These are phyloP conservation scores for Lentinus tigrinus DNA, from an alignment of 768 basidiomycete species.

Conservation along the genomic window DNA sequence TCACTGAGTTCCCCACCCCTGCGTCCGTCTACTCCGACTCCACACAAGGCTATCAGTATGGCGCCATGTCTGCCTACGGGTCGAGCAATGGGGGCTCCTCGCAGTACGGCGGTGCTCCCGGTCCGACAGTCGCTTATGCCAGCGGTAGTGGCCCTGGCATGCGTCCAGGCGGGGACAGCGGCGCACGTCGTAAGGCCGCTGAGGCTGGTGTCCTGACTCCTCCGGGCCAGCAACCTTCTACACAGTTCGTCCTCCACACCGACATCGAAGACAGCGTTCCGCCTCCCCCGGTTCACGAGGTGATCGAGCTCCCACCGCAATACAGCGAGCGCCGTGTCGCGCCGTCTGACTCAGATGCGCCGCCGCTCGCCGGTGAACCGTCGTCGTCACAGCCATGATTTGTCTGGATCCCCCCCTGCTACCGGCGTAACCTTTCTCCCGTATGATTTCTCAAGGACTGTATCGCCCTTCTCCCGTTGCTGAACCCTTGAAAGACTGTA, in stretches of 20 bases:
- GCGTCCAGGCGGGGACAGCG: slow-evolving; percentile 43
- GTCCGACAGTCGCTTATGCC: neutral
- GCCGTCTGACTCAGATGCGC: neutral
- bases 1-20: too few relatives aligned
- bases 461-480: too few relatives aligned
- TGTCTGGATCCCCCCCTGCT: too few relatives aligned
- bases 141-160: neutral
- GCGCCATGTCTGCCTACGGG: too few relatives aligned
- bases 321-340: slow-evolving; percentile 51
- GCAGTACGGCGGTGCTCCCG: slow-evolving; percentile 1
- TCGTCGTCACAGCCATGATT: too few relatives aligned
- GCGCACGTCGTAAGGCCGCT: slow-evolving; percentile 52
- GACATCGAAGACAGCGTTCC: slow-evolving; percentile 56
- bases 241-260: slow-evolving; percentile 68
- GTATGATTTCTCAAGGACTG: too few relatives aligned
- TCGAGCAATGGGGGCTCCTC: neutral
- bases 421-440: too few relatives aligned
- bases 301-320: slow-evolving; percentile 72
- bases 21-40: too few relatives aligned
- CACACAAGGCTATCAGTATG: too few relatives aligned
- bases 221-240: slow-evolving; percentile 36
- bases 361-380: too few relatives aligned
- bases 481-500: too few relatives aligned
- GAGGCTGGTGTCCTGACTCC: slow-evolving; percentile 41
- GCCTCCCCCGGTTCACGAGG: neutral